These are phyloP conservation scores for Guillardia theta DNA, from an alignment of 78 protist genomes.

Conservation along the genomic window DNA sequence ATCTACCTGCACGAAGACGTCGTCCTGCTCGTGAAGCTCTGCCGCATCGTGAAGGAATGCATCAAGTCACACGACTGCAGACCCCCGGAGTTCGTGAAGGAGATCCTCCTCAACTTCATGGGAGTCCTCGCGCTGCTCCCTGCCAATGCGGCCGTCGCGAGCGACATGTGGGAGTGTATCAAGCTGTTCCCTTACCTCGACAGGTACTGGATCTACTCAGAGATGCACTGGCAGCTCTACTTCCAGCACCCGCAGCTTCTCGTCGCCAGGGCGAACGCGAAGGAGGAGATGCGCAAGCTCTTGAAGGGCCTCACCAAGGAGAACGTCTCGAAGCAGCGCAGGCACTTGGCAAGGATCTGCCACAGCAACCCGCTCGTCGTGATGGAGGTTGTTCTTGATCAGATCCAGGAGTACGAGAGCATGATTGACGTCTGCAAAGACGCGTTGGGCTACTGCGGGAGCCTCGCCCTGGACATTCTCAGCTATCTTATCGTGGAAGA, in stretches of 20 bases:
- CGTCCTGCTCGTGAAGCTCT: neutral
- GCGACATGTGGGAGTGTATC: neutral
- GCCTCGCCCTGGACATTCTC: slow-evolving; percentile 1
- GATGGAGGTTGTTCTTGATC: neutral
- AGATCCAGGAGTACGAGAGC: slow-evolving; percentile 31
- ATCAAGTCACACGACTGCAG: neutral
- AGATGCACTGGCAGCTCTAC: neutral
- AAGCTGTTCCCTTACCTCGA: neutral
- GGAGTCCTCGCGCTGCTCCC: neutral
- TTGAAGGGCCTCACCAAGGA: neutral
- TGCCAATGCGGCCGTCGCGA: neutral
- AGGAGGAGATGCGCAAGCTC: slow-evolving; percentile 4
- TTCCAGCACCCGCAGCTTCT: neutral
- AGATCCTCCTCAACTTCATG: neutral
- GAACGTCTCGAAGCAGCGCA: neutral
- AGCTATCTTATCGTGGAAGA: neutral
- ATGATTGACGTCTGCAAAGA: neutral
- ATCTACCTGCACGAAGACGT: neutral
- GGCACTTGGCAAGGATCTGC: neutral
- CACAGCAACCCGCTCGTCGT: neutral
- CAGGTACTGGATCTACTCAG: neutral
- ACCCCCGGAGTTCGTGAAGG: neutral
- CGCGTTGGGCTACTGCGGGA: neutral
- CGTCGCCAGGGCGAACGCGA: neutral
- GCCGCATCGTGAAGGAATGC: neutral